Evolutionary conservation across 768 basidiomycete genomes (phyloP).

Genomic region (Leucosporidium creatinivorum): DNA sequence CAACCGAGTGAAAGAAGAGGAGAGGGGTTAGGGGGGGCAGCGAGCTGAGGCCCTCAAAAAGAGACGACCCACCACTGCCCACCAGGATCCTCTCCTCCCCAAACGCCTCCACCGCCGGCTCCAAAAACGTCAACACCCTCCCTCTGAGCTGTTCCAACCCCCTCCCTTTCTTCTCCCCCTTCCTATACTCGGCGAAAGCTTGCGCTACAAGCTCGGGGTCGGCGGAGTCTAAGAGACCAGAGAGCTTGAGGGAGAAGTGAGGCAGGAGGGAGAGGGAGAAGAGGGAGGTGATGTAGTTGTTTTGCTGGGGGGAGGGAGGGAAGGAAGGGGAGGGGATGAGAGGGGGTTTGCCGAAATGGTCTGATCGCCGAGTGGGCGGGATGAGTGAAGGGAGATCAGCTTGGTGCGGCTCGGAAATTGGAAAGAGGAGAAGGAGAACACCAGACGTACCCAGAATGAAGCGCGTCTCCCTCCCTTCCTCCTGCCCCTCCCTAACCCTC

Average conservation of each 20-base stretch:
- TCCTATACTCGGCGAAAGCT: conserved; percentile 14
- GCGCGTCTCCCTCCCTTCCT: conserved; percentile 1
- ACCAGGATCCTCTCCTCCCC: conserved; percentile 13
- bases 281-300: conserved; percentile 14
- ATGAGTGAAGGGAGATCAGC: not conserved
- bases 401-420: not conserved
- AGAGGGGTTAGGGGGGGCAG: not conserved
- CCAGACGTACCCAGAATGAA: conserved; percentile 22
- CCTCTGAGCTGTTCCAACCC: conserved; percentile 7
- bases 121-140: conserved; percentile 15
- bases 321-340: conserved; percentile 4
- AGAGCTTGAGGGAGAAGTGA: conserved; percentile 26
- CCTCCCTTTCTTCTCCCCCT: conserved; percentile 2
- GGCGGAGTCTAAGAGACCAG: conserved; percentile 19
- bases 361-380: no score
- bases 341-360: conserved; percentile 29
- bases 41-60: no score
- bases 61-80: conserved; percentile 1
- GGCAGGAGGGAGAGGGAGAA: conserved; percentile 26
- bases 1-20: not conserved
- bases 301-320: conserved; percentile 1
- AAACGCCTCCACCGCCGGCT: conserved; percentile 30
- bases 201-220: not conserved
- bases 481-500: conserved; percentile 13
- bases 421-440: no score